Evolutionary conservation across 2,329 filamentous ascomycete species (phyloP).

Genomic region (Tolypocladium pustulatum): DNA sequence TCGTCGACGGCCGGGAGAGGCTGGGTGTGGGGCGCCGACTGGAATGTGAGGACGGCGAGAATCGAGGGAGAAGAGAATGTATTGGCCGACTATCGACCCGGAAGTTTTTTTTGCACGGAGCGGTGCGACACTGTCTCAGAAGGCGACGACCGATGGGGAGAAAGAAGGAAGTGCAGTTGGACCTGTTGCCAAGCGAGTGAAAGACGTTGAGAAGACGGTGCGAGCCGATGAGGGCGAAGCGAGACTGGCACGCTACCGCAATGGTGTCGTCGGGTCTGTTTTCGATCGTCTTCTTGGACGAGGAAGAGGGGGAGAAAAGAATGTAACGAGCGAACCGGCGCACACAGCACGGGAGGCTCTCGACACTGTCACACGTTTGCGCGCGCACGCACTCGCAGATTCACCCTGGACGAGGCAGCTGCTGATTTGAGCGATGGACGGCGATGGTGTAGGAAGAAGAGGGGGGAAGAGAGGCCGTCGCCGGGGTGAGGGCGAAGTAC

Average conservation of each 20-base stretch:
- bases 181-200: conserved; percentile 13
- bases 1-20: neutral
- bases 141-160: neutral
- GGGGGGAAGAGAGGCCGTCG: neutral
- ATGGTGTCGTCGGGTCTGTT: neutral
- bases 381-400: neutral
- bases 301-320: conserved; percentile 4
- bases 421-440: neutral
- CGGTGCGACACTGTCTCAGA: conserved; percentile 6
- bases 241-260: neutral
- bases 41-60: conserved; percentile 16
- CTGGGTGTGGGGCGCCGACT: conserved; percentile 3
- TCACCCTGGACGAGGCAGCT: neutral
- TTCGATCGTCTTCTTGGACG: neutral
- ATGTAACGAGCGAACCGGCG: conserved; percentile 6
- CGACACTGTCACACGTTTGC: conserved; percentile 1
- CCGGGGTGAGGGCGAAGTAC: neutral
- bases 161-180: conserved; percentile 10
- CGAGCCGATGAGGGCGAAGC: neutral
- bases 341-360: conserved; percentile 3
- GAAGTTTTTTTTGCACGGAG: conserved; percentile 8
- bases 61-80: conserved; percentile 16
- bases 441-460: neutral
- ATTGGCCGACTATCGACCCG: conserved; percentile 11
- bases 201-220: neutral